Evolutionary conservation across 345 rosid genomes (phyloP).

Genomic region (Streptanthus diversifolius): DNA sequence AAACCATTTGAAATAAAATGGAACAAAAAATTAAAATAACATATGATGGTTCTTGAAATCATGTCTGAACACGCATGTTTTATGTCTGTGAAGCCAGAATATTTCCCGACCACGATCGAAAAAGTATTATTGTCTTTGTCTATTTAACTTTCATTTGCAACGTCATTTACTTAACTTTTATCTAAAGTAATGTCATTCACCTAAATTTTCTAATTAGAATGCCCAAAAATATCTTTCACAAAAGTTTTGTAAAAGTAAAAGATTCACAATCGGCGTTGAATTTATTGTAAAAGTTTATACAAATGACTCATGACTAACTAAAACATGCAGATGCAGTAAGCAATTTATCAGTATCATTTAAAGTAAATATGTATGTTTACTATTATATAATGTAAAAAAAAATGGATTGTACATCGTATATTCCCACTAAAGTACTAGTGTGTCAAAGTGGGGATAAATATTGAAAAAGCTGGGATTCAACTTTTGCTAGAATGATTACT

Average conservation of each 20-base stretch:
- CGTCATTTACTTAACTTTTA: not conserved
- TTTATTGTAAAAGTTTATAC: not conserved
- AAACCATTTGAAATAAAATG: not conserved
- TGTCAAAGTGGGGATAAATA: constrained; percentile 23
- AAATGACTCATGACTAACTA: not conserved
- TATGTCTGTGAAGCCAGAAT: not conserved
- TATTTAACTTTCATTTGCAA: not conserved
- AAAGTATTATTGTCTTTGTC: not conserved
- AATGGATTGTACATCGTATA: constrained; percentile 11
- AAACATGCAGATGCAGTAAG: not conserved
- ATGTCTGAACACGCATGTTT: not conserved
- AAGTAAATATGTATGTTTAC: not conserved
- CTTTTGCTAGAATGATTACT: constrained; percentile 28
- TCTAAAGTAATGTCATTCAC: not conserved
- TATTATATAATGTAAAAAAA: not conserved
- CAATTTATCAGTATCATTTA: not conserved
- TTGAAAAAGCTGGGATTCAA: constrained; percentile 25
- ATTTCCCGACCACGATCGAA: not conserved
- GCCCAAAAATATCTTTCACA: not conserved
- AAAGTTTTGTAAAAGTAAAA: not conserved
- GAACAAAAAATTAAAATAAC: not conserved
- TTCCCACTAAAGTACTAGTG: constrained; percentile 15
- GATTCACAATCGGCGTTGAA: not conserved
- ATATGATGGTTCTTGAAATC: not conserved
- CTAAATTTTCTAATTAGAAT: not conserved